phyloP scores from a whole-genome alignment of 2,329 filamentous ascomycete genomes.

The Sporothrix euskadiensis region DNA sequence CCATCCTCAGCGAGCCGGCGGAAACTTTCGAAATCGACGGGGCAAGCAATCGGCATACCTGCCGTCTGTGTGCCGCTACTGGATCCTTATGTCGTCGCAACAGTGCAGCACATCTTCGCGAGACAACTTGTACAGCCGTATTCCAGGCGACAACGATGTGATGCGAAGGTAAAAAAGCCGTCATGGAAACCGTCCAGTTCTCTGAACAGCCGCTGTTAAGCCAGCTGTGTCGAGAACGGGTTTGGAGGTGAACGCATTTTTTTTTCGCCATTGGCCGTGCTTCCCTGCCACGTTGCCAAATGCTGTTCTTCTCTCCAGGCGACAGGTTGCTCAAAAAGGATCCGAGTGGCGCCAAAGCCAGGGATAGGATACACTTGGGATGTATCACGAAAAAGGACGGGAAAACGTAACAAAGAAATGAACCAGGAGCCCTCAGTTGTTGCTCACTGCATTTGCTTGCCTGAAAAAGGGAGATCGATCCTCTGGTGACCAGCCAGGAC shows the following conservation, averaged over 20 bases:
- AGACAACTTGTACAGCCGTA: neutral
- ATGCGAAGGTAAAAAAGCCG: neutral
- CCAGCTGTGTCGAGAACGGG: constrained; percentile 10
- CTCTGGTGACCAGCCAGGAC: constrained; percentile 37
- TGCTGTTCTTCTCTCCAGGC: neutral
- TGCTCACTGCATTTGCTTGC: constrained; percentile 57
- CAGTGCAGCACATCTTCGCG: neutral
- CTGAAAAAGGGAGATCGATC: constrained; percentile 35
- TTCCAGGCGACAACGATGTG: constrained; percentile 7
- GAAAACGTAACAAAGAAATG: constrained; percentile 3
- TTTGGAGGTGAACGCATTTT: neutral
- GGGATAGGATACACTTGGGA: neutral
- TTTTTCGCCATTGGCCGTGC: constrained; percentile 1
- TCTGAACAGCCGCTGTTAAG: constrained; percentile 27
- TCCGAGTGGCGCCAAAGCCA: constrained; percentile 5
- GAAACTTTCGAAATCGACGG: neutral
- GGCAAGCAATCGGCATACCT: neutral
- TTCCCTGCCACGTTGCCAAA: constrained; percentile 19
- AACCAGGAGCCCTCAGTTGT: constrained; percentile 33
- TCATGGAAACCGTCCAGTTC: neutral
- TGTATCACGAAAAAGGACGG: neutral
- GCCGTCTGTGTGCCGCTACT: neutral
- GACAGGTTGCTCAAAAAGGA: constrained; percentile 25
- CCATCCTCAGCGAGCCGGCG: neutral
- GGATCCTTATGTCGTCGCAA: constrained; percentile 27